phyloP scores from a whole-genome alignment of 768 basidiomycete genomes.

The Boletus sp. region DNA sequence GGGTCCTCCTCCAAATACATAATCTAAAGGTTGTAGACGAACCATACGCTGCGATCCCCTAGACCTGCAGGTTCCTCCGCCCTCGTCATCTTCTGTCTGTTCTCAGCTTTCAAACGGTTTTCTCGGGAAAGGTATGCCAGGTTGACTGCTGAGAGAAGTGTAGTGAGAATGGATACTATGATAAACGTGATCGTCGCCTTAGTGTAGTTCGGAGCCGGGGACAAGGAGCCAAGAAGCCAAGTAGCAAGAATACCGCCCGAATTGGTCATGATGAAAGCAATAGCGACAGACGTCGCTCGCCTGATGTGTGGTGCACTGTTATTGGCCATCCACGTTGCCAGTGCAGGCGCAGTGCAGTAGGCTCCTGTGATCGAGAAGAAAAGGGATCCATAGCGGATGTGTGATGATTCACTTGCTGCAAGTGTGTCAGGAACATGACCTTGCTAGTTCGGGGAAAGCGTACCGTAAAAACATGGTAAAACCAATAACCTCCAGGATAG shows the following conservation, averaged over 20 bases:
- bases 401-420: conserved; percentile 30
- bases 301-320: conserved; percentile 56
- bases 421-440: neutral
- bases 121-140: conserved; percentile 39
- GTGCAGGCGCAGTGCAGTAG: conserved; percentile 52
- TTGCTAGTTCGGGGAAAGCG: conserved; percentile 5
- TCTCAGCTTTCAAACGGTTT: conserved; percentile 46
- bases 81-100: conserved; percentile 30
- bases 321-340: conserved; percentile 61
- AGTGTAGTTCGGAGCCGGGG: conserved; percentile 48
- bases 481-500: conserved; percentile 44
- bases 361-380: conserved; percentile 56
- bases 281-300: conserved; percentile 57
- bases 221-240: conserved; percentile 55
- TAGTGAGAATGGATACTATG: conserved; percentile 40
- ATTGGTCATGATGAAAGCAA: conserved; percentile 58
- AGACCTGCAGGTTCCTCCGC: conserved; percentile 40
- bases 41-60: conserved; percentile 55
- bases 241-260: conserved; percentile 59
- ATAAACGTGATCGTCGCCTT: conserved; percentile 42
- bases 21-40: conserved; percentile 44
- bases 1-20: neutral
- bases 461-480: conserved; percentile 59
- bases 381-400: conserved; percentile 52
- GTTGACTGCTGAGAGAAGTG: conserved; percentile 38